Evolutionary conservation across 805 yeast genomes (phyloP).

Genomic region (Spathaspora hagerdaliae): DNA sequence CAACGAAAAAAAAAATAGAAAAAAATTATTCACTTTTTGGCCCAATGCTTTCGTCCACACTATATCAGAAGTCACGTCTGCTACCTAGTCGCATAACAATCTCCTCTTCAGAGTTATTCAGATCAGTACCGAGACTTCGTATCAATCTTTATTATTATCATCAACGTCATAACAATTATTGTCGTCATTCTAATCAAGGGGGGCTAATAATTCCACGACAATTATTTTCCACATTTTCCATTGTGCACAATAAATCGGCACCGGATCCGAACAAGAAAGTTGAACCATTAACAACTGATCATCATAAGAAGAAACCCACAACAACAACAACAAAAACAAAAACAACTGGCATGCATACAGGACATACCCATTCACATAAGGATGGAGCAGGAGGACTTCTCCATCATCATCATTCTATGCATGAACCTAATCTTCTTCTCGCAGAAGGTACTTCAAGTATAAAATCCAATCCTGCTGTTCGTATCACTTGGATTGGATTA

Average conservation of each 20-base stretch:
- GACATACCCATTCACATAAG: slow-evolving; percentile 11
- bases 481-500: slow-evolving; percentile 90
- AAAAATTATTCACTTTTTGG: no score
- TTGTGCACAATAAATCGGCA: not conserved
- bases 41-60: no score
- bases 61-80: no score
- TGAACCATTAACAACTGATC: not conserved
- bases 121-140: not conserved
- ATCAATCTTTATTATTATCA: no score
- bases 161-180: no score
- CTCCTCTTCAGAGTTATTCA: no score
- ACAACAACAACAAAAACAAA: not conserved
- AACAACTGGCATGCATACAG: slow-evolving; percentile 1
- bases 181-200: not conserved
- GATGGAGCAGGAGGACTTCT: slow-evolving; percentile 23
- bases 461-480: slow-evolving; percentile 71
- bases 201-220: not conserved
- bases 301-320: not conserved
- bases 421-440: slow-evolving; percentile 41
- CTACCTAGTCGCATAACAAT: no score
- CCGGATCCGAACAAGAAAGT: not conserved
- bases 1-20: no score
- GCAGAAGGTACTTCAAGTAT: slow-evolving; percentile 22
- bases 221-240: not conserved
- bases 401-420: slow-evolving; percentile 43